Evolutionary conservation across 352 stramenopile species (phyloP), one percentile per base, ranked within the genome.

Genomic region (Elongisporangium undulatum): DNA sequence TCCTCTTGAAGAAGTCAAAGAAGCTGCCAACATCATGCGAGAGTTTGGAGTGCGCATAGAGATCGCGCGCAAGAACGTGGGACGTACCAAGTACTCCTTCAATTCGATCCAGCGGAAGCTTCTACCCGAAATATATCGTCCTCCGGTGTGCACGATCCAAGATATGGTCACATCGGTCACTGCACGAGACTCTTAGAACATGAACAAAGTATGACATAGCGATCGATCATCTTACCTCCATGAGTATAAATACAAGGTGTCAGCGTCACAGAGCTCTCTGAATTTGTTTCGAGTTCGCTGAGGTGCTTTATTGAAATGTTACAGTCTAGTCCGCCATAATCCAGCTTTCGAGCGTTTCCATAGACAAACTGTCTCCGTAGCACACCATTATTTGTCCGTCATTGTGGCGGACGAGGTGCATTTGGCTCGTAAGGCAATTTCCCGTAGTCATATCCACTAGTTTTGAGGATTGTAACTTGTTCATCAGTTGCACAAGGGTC

Each of bases 31-130:
- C 62, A 78, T 87, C 15, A 85, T 98, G 76, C 81, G 94, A 10
- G 80, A 94, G 57, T 95, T 97, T 68, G 96, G 97, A 45, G 93
- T 94, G 22, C 87, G 97, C 50, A 90, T 99, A 52, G 89, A 94
- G n/a, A 93, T 99, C 59, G 97, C 92, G 26, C 89, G 97, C 63
- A 99, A 99, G 75, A 99, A 99, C 80, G 94, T 98, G 10, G 97
- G 97, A 3, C 88, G 96, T 38, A 85, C 77, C 60, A 97, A 97
- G 71, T 99, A 98, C 83, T 98, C 96, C 23, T 99, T 99, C 74
- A 99, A 99, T 74, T 86, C 88, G 13, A 74, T 99, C 48, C 97
- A 99, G 71, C 85, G 91, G 16, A 97, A 98, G 69, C 88, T 98
- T 57, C 89, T 99, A 64, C 97, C 97, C 0, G 84, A 92, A 51